Evolutionary conservation across 495 filamentous ascomycete genomes (phyloP), one percentile per base, ranked within the genome.

Genomic region (Penicillium pulvis): DNA sequence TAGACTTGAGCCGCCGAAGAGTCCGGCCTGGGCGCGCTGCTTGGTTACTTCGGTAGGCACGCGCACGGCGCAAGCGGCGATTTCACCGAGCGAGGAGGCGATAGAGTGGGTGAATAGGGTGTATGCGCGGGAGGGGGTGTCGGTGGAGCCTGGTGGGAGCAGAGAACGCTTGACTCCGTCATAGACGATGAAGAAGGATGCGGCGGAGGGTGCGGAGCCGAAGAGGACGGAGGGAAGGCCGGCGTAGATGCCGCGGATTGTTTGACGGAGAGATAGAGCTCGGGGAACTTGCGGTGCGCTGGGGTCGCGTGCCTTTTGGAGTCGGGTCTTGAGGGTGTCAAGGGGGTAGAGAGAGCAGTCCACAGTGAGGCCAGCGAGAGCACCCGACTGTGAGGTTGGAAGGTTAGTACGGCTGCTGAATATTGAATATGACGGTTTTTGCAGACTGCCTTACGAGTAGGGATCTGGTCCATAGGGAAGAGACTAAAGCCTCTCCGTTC

Each of bases 101-200:
- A 88, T 63, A 83, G 96, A 97, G 73, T 97, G 93, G 41, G 84
- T 75, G 60, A 78, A 59, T 52, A 77, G 65, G 51, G 68, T 64
- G 56, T 75, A 74, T n/a, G 69, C 50, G 42, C 72, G 69, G 36
- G 78, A 68, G 14, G 66, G 71, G 6, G 64, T 53, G 23, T 71
- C 53, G 33, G 59, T 51, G 1, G 36, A 44, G 55, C 39, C 24
- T 1, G 67, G 56, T 6, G 64, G 66, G 36, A 91, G 75, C 11
- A 83, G 64, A 6, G 77, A 63, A 57, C 76, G 75, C 70, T 97
- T 98, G 43, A 88, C 79, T 51, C 83, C 77, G 70, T 98, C 94
- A 77, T 98, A 98, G 56, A 92, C 95, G 70, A 91, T 90, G 84
- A 98, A 98, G 84, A 98, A 98, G 61, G 96, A 91, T 43, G 94